phyloP scores from a whole-genome alignment of 768 basidiomycete genomes.

The Butyriboletus loyo region DNA sequence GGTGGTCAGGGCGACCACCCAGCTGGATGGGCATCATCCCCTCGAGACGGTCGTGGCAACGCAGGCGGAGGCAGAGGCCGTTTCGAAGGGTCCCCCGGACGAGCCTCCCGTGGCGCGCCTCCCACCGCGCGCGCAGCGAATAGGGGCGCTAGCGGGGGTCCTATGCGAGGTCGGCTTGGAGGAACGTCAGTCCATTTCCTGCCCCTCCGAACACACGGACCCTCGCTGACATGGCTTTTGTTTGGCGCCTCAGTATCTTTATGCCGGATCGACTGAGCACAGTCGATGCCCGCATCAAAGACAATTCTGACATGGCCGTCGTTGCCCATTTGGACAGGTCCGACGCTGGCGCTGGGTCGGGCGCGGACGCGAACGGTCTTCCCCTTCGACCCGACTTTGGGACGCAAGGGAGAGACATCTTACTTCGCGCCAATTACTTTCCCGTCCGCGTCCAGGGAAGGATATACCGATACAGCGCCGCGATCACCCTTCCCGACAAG shows the following conservation, averaged over 20 bases:
- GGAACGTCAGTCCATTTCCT: constrained; percentile 17
- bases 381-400: constrained; percentile 49
- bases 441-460: constrained; percentile 38
- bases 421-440: constrained; percentile 50
- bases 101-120: constrained; percentile 1
- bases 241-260: constrained; percentile 25
- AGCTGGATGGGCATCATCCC: background rate
- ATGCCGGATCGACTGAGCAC: constrained; percentile 36
- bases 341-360: constrained; percentile 3
- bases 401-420: constrained; percentile 36
- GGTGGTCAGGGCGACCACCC: background rate
- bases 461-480: constrained; percentile 40
- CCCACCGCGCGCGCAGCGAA: constrained; percentile 16
- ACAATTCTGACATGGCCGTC: constrained; percentile 37
- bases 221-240: background rate
- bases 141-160: constrained; percentile 16
- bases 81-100: background rate
- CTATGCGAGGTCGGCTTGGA: constrained; percentile 12
- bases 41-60: background rate
- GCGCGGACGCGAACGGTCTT: constrained; percentile 17
- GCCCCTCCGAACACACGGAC: background rate
- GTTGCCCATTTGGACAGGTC: constrained; percentile 31
- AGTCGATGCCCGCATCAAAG: constrained; percentile 52
- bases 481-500: constrained; percentile 22
- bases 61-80: constrained; percentile 23